Base-by-base conservation (phyloP, 2,329 filamentous ascomycete genomes). In the Neonectria ditissima region DNA sequence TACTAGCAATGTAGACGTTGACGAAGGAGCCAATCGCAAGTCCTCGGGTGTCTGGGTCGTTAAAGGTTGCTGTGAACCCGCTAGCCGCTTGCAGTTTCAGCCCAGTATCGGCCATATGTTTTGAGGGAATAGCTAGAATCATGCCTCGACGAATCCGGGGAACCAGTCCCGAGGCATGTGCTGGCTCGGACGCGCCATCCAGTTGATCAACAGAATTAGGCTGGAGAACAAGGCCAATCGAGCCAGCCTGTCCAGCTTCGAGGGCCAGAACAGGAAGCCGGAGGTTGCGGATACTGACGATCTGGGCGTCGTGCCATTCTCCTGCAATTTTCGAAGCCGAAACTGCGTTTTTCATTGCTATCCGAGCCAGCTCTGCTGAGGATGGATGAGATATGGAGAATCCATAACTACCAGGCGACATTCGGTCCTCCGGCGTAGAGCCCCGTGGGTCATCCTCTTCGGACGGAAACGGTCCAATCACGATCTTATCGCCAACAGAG, bases 261-360 rank as follows among this genome's bases (percentile, higher is more conserved):
- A 98, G 84, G 0, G 86, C 88, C 50, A 89, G 88, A 0, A 97
- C 94, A 0, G 95, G 93, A 3, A 97, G 83, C 5, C 95, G 89
- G 9, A 99, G 83, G 70, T 97, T 97, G 22, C 95, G 91, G 45
- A 97, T 90, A 71, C 94, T 98, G 47, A 92, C 90, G 56, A 98
- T 89, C 45, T 87, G 89, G 6, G 95, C 93, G 24, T 85, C 84
- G 66, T 92, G 89, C 95, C 95, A 98, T 77, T 93, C 90, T 16
- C 84, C 87, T 68, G 84, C 87, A 71, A 80, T 82, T 3, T 82
- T 76, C 14, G 84, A 84, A 20, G 84, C 83, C 7, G 85, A 80
- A 43, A 86, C 75, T 37, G 86, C 78, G 69, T 84, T 86, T n/a
- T 81, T 82, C 59, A 84, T 81, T n/a, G 83, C 82, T 55, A 85